Evolutionary conservation across 1,139 yeast species (phyloP), one percentile per base, ranked within the genome.

Genomic region (Scheffersomyces titani): DNA sequence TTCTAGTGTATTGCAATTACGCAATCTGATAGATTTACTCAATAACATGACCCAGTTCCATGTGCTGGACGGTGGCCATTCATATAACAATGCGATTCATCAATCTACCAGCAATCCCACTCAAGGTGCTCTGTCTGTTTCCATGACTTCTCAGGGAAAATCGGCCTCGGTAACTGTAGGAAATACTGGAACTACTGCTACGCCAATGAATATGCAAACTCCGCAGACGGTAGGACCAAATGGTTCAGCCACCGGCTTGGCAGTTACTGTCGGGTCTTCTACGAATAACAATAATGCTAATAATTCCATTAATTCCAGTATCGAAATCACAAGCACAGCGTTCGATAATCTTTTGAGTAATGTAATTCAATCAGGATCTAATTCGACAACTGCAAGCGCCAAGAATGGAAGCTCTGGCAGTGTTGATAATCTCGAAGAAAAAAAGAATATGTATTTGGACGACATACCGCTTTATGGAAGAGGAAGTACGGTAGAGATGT

Each of bases 391-490:
- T 5, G 45, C 52, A 11, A 54, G 53, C 9, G 44, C 65, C 6
- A 64, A 57, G 46, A 55, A 40, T 44, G 62, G 65, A 63, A 50
- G 51, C 52, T 6, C 51, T n/a, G 30, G 45, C 7, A 49, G 19
- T 47, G 19, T 50, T 20, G 50, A 30, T 21, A 51, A n/a, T 24
- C 50, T 6, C 11, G 65, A 62, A 6, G 56, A 53, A 20, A 46
- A 19, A 36, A 44, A 54, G 24, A 69, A 72, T 53, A 68, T 72
- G 1, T 77, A 76, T 58, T 63, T 77, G 47, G 80, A 77, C 58
- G 79, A 77, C 57, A 72, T 74, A 20, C 80, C 80, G 21, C 64
- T 76, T 49, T 74, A 74, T 55, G 81, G 81, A 2, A 74, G 73
- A 61, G 79, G 76, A 19, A 72, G 77, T 54, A 76, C 80, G n/a